phyloP scores from a whole-genome alignment of 129 eudicot genomes.

The Helichrysum umbraculigerum region DNA sequence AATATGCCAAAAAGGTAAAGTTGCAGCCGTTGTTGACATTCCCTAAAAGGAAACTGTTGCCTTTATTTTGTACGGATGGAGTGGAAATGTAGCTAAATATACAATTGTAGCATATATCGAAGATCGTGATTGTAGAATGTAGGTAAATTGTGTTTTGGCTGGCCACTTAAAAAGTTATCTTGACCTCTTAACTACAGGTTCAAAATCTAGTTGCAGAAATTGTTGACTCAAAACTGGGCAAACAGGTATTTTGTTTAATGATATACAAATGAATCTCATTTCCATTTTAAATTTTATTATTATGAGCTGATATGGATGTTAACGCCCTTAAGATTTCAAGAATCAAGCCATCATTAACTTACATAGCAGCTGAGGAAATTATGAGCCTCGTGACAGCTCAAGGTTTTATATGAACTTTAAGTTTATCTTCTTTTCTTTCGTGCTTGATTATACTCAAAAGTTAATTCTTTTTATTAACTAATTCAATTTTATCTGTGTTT shows the following conservation, averaged over 20 bases:
- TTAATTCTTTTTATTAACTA: background rate
- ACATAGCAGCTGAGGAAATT: constrained; percentile 93
- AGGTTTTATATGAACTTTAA: constrained; percentile 43
- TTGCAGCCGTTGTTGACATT: no score
- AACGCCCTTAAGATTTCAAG: constrained; percentile 61
- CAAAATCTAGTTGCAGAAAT: constrained; percentile 97
- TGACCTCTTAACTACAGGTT: constrained; percentile 47
- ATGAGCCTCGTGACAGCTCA: constrained; percentile 99
- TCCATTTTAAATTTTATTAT: background rate
- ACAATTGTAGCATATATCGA: background rate
- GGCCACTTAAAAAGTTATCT: constrained; percentile 1
- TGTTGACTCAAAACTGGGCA: constrained; percentile 89
- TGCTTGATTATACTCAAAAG: background rate
- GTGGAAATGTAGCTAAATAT: background rate
- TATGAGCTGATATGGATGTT: constrained; percentile 14
- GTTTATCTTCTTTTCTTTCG: background rate
- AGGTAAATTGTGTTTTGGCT: background rate
- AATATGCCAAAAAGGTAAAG: no score
- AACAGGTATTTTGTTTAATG: constrained; percentile 59
- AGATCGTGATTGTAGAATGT: background rate
- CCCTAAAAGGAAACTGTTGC: background rate
- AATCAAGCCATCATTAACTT: constrained; percentile 85
- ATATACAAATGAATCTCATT: background rate
- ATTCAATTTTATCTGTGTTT: constrained; percentile 5
- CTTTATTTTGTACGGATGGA: background rate